Base-by-base conservation (phyloP, 768 basidiomycete species). In the Paxillus involutus region DNA sequence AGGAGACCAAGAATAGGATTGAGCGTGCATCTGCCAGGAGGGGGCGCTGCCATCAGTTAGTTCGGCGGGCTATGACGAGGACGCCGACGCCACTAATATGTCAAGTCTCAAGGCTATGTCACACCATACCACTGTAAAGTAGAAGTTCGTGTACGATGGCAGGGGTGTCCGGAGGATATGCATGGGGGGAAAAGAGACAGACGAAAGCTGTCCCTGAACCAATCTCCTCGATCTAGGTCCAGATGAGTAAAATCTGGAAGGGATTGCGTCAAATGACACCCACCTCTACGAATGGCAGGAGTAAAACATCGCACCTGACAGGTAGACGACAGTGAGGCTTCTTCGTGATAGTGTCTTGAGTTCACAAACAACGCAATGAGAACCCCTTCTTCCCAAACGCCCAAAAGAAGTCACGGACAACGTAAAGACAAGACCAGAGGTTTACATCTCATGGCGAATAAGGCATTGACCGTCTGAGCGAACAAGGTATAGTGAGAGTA, bases 161-260 rank as follows among this genome's bases (percentile, higher is more conserved):
- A 35, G 68, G 73, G 37, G 71, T 74, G 39, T 40, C 17, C 17
- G 39, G 39, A 19, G 37, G 11, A 11, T 17, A 9, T 40, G 75
- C 73, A 29, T 77, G 76, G 29, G 79, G 79, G 74, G 8, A 32
- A 80, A 80, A 4, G 79, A 73, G 16, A 80, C 78, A 30, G 80
- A 75, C 0, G 26, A 73, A 73, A 1, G 75, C 71, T 4, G 70
- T 75, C 21, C 79, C 79, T 8, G 74, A 73, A 5, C 78, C 79
- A 3, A 76, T 79, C 1, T 77, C 77, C 56, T 76, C 53, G 30
- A 80, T 60, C 57, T 80, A 77, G 24, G 77, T 76, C 60, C 80
- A 79, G 39, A 17, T 19, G 39, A 1, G 39, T 9, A 26, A 5
- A 26, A 2, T 26, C 39, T 10, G 0, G n/a, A 40, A 14, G 17